Evolutionary conservation across 345 rosid species (phyloP), one percentile per base, ranked within the genome.

Genomic region (Leavenworthia alabamica): DNA sequence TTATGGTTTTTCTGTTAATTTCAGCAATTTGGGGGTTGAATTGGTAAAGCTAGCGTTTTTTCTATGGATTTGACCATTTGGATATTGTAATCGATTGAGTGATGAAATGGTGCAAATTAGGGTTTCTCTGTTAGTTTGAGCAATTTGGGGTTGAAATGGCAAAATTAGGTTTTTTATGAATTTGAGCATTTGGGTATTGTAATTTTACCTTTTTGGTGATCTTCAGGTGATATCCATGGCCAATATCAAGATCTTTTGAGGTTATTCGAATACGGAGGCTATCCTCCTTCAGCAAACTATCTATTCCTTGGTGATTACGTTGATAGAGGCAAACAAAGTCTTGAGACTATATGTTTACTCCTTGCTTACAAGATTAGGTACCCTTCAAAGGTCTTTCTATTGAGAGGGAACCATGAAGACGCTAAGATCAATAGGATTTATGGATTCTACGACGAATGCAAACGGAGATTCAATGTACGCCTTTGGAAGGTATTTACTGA

Each of bases 361-460:
- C 72, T 92, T 40, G 93, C 97, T 68, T 92, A 89, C 78, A 92
- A 92, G 72, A 80, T 92, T 43, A 74, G 97, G 40, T 83, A 89
- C 73, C 97, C 98, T 0, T 58, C 82, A 23, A 83, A 72, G 74
- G 46, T 92, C 9, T 74, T 9, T 66, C 96, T 89, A 41, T 72
- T 92, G 75, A 75, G 98, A 65, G 98, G 97, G 48, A 92, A 92
- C 79, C 98, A 92, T 19, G 98, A 92, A 75, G 98, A 92, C 55
- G 89, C 98, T 3, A 92, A 89, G 81, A 89, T 92, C 79, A 92
- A 92, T 28, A 67, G 95, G 64, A 79, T 92, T 54, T 92, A 92
- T 47, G 98, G 98, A 10, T 92, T 92, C 69, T 92, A 89, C 7
- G 98, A 91, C 11, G 98, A 92, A 68, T 89, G 98, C 75, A 92